Evolutionary conservation across 106 monocot genomes (phyloP).

Genomic region (Apostasia ramifera): DNA sequence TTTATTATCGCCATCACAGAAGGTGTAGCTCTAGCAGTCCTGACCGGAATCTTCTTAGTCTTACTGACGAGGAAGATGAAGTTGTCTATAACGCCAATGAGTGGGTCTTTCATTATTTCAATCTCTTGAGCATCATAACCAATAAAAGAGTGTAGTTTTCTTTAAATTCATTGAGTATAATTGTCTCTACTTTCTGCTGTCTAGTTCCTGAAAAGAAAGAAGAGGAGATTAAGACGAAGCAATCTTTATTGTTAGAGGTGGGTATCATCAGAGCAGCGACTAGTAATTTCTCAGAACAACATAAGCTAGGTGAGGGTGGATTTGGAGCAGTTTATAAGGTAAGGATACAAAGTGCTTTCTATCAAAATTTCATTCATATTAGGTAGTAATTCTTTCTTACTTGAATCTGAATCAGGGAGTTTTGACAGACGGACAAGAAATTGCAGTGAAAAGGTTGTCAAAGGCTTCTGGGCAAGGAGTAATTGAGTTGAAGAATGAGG

Average conservation of each 20-base stretch:
- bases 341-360: background rate
- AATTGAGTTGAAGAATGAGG: no score
- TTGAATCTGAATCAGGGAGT: no score
- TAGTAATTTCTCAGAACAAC: background rate
- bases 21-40: background rate
- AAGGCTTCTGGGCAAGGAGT: no score
- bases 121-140: background rate
- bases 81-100: background rate
- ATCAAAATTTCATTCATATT: no score
- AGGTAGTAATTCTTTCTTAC: no score
- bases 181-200: background rate
- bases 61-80: background rate
- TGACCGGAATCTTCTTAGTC: background rate
- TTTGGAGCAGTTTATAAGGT: conserved; percentile 2
- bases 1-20: background rate
- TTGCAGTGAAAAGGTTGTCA: no score
- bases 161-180: background rate
- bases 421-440: no score
- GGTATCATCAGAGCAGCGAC: background rate
- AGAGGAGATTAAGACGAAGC: background rate
- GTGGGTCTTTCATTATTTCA: background rate
- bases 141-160: background rate
- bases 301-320: background rate
- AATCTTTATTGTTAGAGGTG: background rate
- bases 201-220: background rate